Percentiles rank a stretch among this genome's conserved stretches.
Conservation (phyloP, 2,329 filamentous ascomycete genomes). For the Lecanicillium sp. region DNA sequence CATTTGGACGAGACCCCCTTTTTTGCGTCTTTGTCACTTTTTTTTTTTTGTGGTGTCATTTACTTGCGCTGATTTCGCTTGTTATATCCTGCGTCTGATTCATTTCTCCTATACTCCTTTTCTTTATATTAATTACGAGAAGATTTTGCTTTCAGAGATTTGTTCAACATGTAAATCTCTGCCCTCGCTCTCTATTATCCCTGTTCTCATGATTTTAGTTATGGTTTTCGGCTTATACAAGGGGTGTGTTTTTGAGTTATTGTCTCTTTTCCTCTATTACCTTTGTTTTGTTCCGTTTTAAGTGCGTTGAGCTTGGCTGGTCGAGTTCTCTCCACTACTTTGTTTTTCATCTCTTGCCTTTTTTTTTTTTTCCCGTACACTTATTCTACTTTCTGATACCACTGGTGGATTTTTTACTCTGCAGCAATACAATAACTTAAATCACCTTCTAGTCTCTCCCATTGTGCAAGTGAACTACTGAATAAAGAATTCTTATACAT, state of each 20-base stretch:
- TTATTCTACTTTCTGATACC: slow-evolving; percentile 11
- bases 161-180: neutral
- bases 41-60: neutral
- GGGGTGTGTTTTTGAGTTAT: neutral
- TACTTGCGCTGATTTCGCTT: slow-evolving; percentile 2
- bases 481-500: too few relatives aligned
- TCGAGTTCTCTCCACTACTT: neutral
- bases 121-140: slow-evolving; percentile 11
- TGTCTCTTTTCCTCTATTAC: too few relatives aligned
- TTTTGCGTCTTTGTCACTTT: neutral
- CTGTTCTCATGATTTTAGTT: slow-evolving; percentile 10
- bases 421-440: too few relatives aligned
- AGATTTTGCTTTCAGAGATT: neutral
- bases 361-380: slow-evolving; percentile 7
- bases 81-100: slow-evolving; percentile 2
- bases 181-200: slow-evolving; percentile 7
- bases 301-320: too few relatives aligned
- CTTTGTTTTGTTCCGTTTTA: too few relatives aligned
- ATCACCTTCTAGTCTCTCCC: too few relatives aligned
- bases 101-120: slow-evolving; percentile 8
- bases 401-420: slow-evolving; percentile 7
- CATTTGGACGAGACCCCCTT: neutral
- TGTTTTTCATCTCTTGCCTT: slow-evolving; percentile 6
- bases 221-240: slow-evolving; percentile 1
- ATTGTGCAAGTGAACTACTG: too few relatives aligned